phyloP scores from a whole-genome alignment of 2,329 filamentous ascomycete genomes.

The Didymella exigua region DNA sequence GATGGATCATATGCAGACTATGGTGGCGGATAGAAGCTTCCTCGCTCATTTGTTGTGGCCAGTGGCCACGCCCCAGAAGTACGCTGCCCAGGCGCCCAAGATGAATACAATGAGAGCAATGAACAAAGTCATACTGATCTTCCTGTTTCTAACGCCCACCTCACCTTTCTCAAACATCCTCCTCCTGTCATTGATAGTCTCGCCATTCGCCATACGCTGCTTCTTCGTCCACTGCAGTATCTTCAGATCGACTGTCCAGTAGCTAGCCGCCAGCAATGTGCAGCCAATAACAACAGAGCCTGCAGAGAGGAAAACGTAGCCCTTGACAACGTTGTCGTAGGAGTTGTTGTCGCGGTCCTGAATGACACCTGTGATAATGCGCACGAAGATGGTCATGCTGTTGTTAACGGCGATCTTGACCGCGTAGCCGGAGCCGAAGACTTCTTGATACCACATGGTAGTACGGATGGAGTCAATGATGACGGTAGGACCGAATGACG shows the following conservation, averaged over 20 bases:
- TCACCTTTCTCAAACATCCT: slow-evolving; percentile 46
- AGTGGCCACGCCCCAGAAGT: slow-evolving; percentile 66
- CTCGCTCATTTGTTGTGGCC: slow-evolving; percentile 46
- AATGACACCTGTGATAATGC: slow-evolving; percentile 62
- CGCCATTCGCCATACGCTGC: slow-evolving; percentile 55
- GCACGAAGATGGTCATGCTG: slow-evolving; percentile 65
- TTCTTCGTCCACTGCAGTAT: slow-evolving; percentile 65
- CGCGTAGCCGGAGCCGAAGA: slow-evolving; percentile 65
- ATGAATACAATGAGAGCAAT: slow-evolving; percentile 53
- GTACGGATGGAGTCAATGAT: slow-evolving; percentile 68
- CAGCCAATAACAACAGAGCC: slow-evolving; percentile 55
- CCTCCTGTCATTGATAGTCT: slow-evolving; percentile 53
- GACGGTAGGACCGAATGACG: slow-evolving; percentile 61
- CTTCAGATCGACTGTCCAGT: slow-evolving; percentile 52
- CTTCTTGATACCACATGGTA: slow-evolving; percentile 63
- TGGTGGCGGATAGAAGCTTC: too few relatives aligned
- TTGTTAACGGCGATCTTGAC: slow-evolving; percentile 69
- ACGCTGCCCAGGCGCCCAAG: slow-evolving; percentile 60
- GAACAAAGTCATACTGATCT: slow-evolving; percentile 52
- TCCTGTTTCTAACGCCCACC: slow-evolving; percentile 48
- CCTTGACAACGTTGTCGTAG: slow-evolving; percentile 61
- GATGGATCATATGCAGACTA: not conserved
- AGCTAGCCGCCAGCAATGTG: slow-evolving; percentile 49
- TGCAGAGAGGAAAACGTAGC: slow-evolving; percentile 62
- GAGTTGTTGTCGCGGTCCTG: slow-evolving; percentile 64